phyloP scores from a whole-genome alignment of 768 basidiomycete genomes.

The Podaxis sp. region DNA sequence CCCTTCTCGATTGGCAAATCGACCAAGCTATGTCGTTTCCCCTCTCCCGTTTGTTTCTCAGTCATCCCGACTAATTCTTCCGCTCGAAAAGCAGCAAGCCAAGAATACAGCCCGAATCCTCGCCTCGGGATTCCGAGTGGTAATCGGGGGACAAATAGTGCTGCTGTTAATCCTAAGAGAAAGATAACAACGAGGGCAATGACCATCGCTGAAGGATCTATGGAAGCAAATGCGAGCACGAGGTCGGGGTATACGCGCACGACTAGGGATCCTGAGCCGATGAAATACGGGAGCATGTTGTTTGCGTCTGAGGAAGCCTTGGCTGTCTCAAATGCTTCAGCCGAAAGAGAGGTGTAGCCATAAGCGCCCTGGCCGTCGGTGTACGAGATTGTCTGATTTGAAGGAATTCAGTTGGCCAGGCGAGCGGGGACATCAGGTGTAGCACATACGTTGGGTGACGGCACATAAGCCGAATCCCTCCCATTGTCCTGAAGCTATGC shows the following conservation, averaged over 20 bases:
- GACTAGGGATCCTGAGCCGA: constrained; percentile 33
- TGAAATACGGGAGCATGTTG: constrained; percentile 41
- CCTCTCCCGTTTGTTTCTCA: neutral
- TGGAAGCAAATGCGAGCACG: constrained; percentile 25
- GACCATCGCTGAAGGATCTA: constrained; percentile 25
- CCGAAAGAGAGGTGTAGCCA: constrained; percentile 38
- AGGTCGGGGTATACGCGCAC: constrained; percentile 35
- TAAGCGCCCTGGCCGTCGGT: constrained; percentile 34
- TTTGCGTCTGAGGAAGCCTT: constrained; percentile 37
- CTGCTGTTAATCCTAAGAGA: constrained; percentile 31
- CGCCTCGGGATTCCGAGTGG: constrained; percentile 22
- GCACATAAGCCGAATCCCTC: constrained; percentile 36
- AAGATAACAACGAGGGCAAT: constrained; percentile 26
- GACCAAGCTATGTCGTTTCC: neutral
- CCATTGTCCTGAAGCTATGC: constrained; percentile 32
- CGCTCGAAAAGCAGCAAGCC: constrained; percentile 23
- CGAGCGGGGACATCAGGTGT: neutral
- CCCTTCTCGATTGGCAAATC: neutral
- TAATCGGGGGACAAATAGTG: constrained; percentile 24
- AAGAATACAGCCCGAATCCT: constrained; percentile 27
- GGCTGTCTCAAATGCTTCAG: constrained; percentile 30
- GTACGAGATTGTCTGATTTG: constrained; percentile 32
- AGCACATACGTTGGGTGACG: constrained; percentile 36
- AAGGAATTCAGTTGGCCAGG: neutral
- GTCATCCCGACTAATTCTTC: constrained; percentile 15